These are phyloP conservation scores for Coemansia sp. DNA, from an alignment of 192 early-diverging fungal species.

Conservation along the genomic window DNA sequence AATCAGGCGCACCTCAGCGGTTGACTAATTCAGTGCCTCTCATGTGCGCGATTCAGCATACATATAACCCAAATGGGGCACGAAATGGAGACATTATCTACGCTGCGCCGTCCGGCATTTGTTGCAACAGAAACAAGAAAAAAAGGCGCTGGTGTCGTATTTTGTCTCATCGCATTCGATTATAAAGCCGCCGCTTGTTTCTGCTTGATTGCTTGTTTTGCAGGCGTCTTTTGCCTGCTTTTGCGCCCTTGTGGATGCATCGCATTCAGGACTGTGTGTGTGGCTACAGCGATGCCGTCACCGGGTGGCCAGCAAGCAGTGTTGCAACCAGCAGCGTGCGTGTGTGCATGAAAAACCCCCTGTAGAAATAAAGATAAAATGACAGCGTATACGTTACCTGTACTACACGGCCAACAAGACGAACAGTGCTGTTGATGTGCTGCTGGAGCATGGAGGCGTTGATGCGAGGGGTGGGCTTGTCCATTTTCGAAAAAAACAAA, in stretches of 20 bases:
- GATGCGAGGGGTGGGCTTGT: constrained; percentile 60
- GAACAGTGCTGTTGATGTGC: constrained; percentile 53
- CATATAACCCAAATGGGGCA: not conserved
- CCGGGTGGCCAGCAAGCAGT: not conserved
- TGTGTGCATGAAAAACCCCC: not conserved
- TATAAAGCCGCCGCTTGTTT: not conserved
- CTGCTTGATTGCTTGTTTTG: too few relatives aligned
- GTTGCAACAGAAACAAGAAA: not conserved
- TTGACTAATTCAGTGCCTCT: not conserved
- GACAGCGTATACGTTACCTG: constrained; percentile 43
- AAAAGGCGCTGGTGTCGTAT: not conserved
- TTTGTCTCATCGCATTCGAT: not conserved
- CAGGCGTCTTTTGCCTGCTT: not conserved
- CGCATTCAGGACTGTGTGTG: not conserved
- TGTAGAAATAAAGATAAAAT: not conserved
- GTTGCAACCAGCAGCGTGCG: not conserved
- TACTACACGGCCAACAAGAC: constrained; percentile 57
- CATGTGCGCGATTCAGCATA: not conserved
- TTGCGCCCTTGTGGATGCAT: not conserved
- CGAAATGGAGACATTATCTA: not conserved
- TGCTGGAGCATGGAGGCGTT: constrained; percentile 60
- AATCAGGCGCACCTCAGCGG: not conserved
- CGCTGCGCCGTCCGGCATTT: not conserved
- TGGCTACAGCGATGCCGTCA: not conserved
- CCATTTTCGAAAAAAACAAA: constrained; percentile 23